Evolutionary conservation across 257 asterid genomes (phyloP).

Genomic region (Capsicum pubescens): DNA sequence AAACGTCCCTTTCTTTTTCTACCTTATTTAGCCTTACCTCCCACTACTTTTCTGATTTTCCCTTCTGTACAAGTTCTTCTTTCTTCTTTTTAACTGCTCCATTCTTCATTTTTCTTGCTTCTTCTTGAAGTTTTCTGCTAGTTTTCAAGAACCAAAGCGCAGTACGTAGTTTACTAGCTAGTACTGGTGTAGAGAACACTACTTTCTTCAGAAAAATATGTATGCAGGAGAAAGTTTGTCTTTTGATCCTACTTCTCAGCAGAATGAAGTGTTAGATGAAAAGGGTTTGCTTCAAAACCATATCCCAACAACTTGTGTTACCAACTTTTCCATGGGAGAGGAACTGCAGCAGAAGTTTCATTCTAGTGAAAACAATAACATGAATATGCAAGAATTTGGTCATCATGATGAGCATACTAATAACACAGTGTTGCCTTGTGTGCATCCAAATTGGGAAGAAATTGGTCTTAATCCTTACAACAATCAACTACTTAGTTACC

Average conservation of each 20-base stretch:
- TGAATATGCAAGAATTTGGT: slow-evolving; percentile 42
- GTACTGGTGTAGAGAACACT: no score
- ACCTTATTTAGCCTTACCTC: not conserved
- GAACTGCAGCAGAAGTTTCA: slow-evolving; percentile 57
- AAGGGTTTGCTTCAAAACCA: slow-evolving; percentile 51
- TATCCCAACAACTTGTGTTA: slow-evolving; percentile 9
- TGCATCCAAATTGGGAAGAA: slow-evolving; percentile 56
- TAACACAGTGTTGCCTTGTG: slow-evolving; percentile 33
- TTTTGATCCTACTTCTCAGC: slow-evolving; percentile 53
- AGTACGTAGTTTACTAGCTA: no score
- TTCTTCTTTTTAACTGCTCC: not conserved
- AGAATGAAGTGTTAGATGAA: slow-evolving; percentile 48
- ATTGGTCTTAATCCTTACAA: slow-evolving; percentile 37
- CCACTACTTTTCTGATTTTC: slow-evolving; percentile 15
- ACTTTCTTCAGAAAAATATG: slow-evolving; percentile 40
- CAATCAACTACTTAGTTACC: slow-evolving; percentile 38
- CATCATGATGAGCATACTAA: slow-evolving; percentile 5
- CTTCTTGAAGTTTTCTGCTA: not conserved
- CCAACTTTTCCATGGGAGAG: slow-evolving; percentile 53
- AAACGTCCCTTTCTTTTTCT: not conserved
- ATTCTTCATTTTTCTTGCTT: not conserved
- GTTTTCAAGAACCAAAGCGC: no score
- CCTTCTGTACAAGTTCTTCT: not conserved
- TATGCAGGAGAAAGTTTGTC: slow-evolving; percentile 48
- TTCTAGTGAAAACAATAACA: slow-evolving; percentile 10